A percentile compares a stretch with the other conserved stretches of the same genome.
Conservation (phyloP, 2,329 filamentous ascomycete species). For the Huntiella savannae region DNA sequence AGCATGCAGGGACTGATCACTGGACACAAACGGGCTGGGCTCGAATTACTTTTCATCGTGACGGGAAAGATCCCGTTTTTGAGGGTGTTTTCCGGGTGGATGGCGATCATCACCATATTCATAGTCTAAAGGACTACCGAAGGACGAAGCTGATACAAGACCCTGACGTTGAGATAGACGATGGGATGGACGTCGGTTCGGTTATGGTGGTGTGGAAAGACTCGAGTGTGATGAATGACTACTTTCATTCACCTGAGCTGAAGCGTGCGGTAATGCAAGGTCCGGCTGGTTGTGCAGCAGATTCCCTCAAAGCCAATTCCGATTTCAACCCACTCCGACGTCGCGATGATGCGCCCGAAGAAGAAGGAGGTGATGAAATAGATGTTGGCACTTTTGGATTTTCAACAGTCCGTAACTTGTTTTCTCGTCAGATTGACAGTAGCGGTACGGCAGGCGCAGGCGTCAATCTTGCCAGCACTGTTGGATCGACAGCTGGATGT, state of each 20-base stretch:
- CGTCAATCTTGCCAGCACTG: constrained; percentile 57
- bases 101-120: constrained; percentile 72
- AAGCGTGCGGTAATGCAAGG: constrained; percentile 32
- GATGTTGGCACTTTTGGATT: constrained; percentile 16
- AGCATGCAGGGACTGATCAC: constrained; percentile 35
- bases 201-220: constrained; percentile 86
- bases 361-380: not conserved
- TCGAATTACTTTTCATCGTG: constrained; percentile 54
- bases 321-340: constrained; percentile 49
- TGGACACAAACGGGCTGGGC: constrained; percentile 82
- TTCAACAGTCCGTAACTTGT: constrained; percentile 35
- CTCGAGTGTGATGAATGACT: constrained; percentile 51
- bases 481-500: constrained; percentile 70
- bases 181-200: constrained; percentile 34
- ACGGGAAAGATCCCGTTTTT: constrained; percentile 65
- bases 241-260: constrained; percentile 28
- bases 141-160: constrained; percentile 54
- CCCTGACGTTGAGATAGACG: constrained; percentile 35
- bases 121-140: constrained; percentile 55
- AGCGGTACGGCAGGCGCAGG: constrained; percentile 54
- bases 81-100: constrained; percentile 73
- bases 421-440: constrained; percentile 56
- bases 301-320: constrained; percentile 64
- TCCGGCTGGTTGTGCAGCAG: constrained; percentile 42
- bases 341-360: constrained; percentile 20